Base-by-base conservation (phyloP, 257 asterid species). In the Handroanthus guayacan region DNA sequence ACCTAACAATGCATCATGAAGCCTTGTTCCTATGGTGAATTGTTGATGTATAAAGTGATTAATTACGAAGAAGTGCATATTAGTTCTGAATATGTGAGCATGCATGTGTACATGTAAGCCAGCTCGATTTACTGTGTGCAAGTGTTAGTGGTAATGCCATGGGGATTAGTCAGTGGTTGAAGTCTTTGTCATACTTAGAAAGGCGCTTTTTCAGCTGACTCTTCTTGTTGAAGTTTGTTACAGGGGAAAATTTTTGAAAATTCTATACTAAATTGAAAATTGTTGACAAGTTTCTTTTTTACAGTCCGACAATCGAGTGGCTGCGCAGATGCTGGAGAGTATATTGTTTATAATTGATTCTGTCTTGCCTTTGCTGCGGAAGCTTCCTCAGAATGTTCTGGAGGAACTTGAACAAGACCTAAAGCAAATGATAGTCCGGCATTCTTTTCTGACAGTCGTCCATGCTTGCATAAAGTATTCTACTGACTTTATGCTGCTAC, bases 361-460 rank as follows among this genome's bases (percentile, higher is more conserved):
- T 79, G 94, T 93, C 76, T 76, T 95, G 89, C 98, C 98, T 72
- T 80, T 93, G 79, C 85, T 95, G 83, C 94, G 96, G 78, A 95
- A 93, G 86, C 92, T 91, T 85, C 91, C 99, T 72, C 86, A 82
- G 72, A 89, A 72, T 79, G 89, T 93, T 55, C 83, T 83, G 74
- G 97, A 91, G 75, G 99, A 95, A 72, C 97, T 95, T 74, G 97
- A 95, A 83, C 98, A 89, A 82, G 99, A 95, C 85, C 82, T 95
- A 69, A 95, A 91, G 88, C 97, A 95, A 82, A 93, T 95, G 98
- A 95, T 95, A 64, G 99, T 91, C 82, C 94, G 99, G 43, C 99
- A 93, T 86, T 90, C 99, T 69, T 95, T 93, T 86, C 88, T 95
- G 84, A 89, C 95, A 67, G 98, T 95, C 81, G 97, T 95, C 80